Conservation (phyloP, 306 rosid genomes). For the Citrullus amarus region DNA sequence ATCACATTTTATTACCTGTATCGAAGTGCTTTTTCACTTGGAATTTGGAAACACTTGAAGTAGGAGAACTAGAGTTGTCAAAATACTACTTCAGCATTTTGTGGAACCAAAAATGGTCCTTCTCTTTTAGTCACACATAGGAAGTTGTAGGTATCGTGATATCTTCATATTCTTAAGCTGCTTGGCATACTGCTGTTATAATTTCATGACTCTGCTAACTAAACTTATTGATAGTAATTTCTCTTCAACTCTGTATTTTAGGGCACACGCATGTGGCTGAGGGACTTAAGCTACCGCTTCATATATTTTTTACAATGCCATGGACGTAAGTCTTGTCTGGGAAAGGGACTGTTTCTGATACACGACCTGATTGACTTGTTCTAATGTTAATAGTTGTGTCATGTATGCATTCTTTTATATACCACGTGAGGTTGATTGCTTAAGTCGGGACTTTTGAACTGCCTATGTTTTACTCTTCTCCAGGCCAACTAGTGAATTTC, state of each 20-base stretch:
- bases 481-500: conserved; percentile 98
- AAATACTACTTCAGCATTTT: neutral
- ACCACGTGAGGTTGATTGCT: neutral
- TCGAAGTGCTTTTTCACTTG: neutral
- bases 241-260: conserved; percentile 12
- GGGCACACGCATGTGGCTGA: conserved; percentile 98
- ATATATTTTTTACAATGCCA: conserved; percentile 97
- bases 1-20: neutral
- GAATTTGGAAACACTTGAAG: neutral
- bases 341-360: conserved; percentile 20
- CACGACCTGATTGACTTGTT: conserved; percentile 2
- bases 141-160: neutral
- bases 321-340: conserved; percentile 96
- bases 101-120: neutral
- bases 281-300: conserved; percentile 83
- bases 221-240: neutral
- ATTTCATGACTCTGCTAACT: neutral
- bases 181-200: neutral
- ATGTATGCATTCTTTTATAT: conserved; percentile 13
- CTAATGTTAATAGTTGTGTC: conserved; percentile 7
- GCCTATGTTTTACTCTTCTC: conserved; percentile 9
- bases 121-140: neutral
- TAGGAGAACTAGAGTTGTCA: neutral
- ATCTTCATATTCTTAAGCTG: neutral
- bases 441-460: conserved; percentile 15